Evolutionary conservation across 2,329 filamentous ascomycete genomes (phyloP).

Genomic region (Plectosphaerella sp.): DNA sequence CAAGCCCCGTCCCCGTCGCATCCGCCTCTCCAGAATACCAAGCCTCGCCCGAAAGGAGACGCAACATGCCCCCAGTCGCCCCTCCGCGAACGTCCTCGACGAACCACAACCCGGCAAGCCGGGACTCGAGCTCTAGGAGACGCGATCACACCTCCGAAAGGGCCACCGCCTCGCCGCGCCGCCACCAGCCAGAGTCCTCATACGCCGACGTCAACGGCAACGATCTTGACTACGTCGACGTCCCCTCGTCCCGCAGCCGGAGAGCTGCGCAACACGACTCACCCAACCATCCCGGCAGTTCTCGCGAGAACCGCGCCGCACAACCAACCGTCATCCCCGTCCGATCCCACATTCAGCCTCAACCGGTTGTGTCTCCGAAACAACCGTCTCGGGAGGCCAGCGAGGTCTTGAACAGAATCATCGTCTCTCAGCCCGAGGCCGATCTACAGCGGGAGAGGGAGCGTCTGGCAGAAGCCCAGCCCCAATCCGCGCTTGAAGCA

Average conservation of each 20-base stretch:
- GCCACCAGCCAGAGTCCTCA: constrained; percentile 28
- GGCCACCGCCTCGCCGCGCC: constrained; percentile 35
- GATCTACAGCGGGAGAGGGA: constrained; percentile 69
- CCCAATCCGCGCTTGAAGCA: constrained; percentile 39
- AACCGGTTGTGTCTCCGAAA: constrained; percentile 46
- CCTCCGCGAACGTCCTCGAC: constrained; percentile 81
- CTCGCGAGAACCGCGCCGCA: constrained; percentile 32
- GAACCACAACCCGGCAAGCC: constrained; percentile 26
- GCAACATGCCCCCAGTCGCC: constrained; percentile 64
- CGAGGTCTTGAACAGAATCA: constrained; percentile 71
- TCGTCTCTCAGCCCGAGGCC: constrained; percentile 71
- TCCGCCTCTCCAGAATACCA: constrained; percentile 31
- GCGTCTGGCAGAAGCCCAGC: constrained; percentile 58
- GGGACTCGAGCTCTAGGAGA: constrained; percentile 38
- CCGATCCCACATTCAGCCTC: constrained; percentile 33
- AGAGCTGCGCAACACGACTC: constrained; percentile 35
- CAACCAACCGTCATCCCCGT: constrained; percentile 36
- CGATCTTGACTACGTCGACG: constrained; percentile 24
- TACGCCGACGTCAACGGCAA: constrained; percentile 29
- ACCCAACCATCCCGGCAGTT: constrained; percentile 30
- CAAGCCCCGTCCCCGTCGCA: constrained; percentile 34
- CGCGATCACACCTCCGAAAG: constrained; percentile 40
- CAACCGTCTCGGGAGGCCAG: constrained; percentile 70
- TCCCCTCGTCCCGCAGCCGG: constrained; percentile 32
- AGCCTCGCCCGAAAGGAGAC: constrained; percentile 22